phyloP scores from a whole-genome alignment of 2,329 filamentous ascomycete species.

The Phialophora chinensis region DNA sequence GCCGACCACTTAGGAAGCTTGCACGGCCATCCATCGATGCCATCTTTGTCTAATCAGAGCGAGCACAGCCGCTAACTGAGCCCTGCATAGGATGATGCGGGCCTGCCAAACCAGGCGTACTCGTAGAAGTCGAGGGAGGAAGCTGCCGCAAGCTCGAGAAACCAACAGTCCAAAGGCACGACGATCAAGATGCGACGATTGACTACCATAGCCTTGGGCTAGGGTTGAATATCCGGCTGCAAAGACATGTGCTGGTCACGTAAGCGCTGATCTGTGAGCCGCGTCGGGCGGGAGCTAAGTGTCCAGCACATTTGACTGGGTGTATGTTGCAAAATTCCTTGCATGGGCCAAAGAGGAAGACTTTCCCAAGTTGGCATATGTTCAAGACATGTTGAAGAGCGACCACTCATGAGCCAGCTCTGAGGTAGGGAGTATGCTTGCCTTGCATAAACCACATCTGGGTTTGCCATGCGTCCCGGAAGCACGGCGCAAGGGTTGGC shows the following conservation, averaged over 20 bases:
- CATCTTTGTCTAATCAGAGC: not conserved
- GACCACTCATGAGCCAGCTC: not conserved
- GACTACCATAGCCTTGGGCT: not conserved
- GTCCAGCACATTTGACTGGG: not conserved
- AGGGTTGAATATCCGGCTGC: not conserved
- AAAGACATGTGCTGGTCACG: slow-evolving; percentile 3
- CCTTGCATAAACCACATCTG: not conserved
- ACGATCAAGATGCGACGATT: not conserved
- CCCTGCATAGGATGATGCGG: slow-evolving; percentile 2
- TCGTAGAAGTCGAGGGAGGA: not conserved
- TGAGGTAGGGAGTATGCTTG: not conserved
- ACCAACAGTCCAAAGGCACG: not conserved
- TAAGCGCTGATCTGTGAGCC: slow-evolving; percentile 11
- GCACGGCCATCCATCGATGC: slow-evolving; percentile 3
- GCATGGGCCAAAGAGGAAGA: not conserved
- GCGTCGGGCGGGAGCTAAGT: not conserved
- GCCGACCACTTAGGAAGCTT: not conserved
- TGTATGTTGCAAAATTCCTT: not conserved
- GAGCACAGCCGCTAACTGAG: not conserved
- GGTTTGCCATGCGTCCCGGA: not conserved
- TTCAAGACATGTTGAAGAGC: not conserved
- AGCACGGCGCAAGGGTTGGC: slow-evolving; percentile 7
- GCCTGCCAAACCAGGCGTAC: not conserved
- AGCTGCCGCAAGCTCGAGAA: not conserved
- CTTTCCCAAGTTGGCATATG: slow-evolving; percentile 3